Evolutionary conservation across 2,329 filamentous ascomycete genomes (phyloP).

Genomic region (Penicillium sp.): DNA sequence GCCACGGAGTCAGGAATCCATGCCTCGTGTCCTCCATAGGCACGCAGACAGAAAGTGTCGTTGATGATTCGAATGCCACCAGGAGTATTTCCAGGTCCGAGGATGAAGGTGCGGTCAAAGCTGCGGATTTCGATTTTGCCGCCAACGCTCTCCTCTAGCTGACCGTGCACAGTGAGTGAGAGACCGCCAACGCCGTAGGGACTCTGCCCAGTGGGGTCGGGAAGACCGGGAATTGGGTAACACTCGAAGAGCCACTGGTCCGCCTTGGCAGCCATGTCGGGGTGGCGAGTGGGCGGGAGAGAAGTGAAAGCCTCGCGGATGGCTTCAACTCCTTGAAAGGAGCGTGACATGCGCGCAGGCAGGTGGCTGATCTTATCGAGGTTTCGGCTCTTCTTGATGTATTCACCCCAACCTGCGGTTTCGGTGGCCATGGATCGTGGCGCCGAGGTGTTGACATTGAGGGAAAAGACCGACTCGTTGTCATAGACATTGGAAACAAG

Average conservation of each 20-base stretch:
- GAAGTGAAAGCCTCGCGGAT: slow-evolving; percentile 70
- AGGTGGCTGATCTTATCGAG: slow-evolving; percentile 67
- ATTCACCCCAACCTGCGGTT: slow-evolving; percentile 64
- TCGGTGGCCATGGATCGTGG: slow-evolving; percentile 54
- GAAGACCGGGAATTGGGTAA: slow-evolving; percentile 69
- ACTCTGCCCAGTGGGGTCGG: slow-evolving; percentile 67
- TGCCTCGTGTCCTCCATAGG: slow-evolving; percentile 61
- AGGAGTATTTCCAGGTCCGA: slow-evolving; percentile 71
- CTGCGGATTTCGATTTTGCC: slow-evolving; percentile 66
- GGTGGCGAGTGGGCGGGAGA: slow-evolving; percentile 73
- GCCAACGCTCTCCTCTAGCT: slow-evolving; percentile 72
- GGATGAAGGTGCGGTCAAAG: slow-evolving; percentile 78
- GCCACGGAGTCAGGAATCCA: slow-evolving; percentile 47
- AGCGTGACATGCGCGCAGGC: slow-evolving; percentile 63
- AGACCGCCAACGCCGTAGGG: slow-evolving; percentile 72
- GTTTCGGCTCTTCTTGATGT: slow-evolving; percentile 78
- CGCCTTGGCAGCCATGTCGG: slow-evolving; percentile 65
- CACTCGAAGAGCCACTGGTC: slow-evolving; percentile 83
- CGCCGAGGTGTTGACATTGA: slow-evolving; percentile 68
- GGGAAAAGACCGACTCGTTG: slow-evolving; percentile 70
- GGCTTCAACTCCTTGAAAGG: slow-evolving; percentile 63
- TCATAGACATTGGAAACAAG: slow-evolving; percentile 74
- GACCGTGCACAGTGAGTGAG: slow-evolving; percentile 76
- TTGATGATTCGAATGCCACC: slow-evolving; percentile 72
- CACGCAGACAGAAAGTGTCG: slow-evolving; percentile 74